These are phyloP conservation scores for Tetrapisispora nanseiensis DNA, from an alignment of 805 yeast genomes.

Conservation along the genomic window DNA sequence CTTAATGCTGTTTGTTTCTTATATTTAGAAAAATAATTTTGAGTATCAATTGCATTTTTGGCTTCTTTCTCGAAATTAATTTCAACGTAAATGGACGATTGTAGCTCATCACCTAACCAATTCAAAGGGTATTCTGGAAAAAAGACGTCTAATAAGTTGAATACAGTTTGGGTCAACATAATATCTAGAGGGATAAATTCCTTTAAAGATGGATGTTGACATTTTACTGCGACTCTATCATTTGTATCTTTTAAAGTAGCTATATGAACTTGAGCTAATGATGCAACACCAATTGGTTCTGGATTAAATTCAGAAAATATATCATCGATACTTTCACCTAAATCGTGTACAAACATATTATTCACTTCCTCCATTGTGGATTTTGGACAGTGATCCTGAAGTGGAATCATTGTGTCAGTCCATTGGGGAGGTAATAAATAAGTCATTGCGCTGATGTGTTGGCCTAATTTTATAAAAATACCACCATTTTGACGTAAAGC, in stretches of 20 bases:
- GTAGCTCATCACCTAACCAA: slow-evolving; percentile 94
- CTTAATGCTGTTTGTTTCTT: slow-evolving; percentile 61
- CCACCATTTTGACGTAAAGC: slow-evolving; percentile 89
- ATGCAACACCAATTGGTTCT: slow-evolving; percentile 87
- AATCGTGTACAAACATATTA: slow-evolving; percentile 56
- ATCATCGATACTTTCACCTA: slow-evolving; percentile 51
- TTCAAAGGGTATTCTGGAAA: slow-evolving; percentile 90
- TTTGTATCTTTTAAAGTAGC: slow-evolving; percentile 54
- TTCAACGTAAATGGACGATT: slow-evolving; percentile 80
- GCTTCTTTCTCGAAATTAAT: slow-evolving; percentile 85
- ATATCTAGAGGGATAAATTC: slow-evolving; percentile 90
- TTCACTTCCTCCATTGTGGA: slow-evolving; percentile 63
- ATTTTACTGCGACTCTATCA: slow-evolving; percentile 80
- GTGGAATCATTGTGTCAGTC: slow-evolving; percentile 89
- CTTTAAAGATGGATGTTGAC: slow-evolving; percentile 83
- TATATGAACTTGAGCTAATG: slow-evolving; percentile 89
- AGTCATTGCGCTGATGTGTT: slow-evolving; percentile 86
- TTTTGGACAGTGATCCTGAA: slow-evolving; percentile 84
- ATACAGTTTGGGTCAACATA: slow-evolving; percentile 64
- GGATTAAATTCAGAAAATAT: slow-evolving; percentile 57
- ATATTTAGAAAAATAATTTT: slow-evolving; percentile 48
- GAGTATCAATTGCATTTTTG: slow-evolving; percentile 62
- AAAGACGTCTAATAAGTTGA: slow-evolving; percentile 57
- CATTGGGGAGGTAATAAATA: slow-evolving; percentile 86
- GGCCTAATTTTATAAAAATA: slow-evolving; percentile 87